Base-by-base conservation (phyloP, 768 basidiomycete genomes). In the Leccinum boreale region DNA sequence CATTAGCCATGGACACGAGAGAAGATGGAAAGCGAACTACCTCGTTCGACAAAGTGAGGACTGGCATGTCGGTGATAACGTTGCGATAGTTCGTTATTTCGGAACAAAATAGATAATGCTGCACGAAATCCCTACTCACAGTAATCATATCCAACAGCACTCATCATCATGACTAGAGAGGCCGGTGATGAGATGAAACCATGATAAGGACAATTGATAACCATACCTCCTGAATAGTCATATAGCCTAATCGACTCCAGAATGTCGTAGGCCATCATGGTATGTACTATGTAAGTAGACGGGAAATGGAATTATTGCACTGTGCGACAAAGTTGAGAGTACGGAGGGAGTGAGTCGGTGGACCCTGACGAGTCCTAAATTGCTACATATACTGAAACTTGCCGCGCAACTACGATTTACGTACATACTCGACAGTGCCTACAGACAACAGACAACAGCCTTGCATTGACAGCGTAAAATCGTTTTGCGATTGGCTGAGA, bases 41-140 rank as follows among this genome's bases (percentile, higher is more conserved):
- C 52, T 65, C 63, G 45, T 49, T 50, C 14, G 59, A 36, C 24
- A 65, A 46, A 21, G 55, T 64, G 36, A 64, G 63, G 29, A 58
- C 63, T 64, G 31, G 8, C 17, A 5, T 17, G 23, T 12, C 5
- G 47, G 47, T 9, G n/a, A 23, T 2, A 17, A 15, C 19, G 10
- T 11, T 15, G 2, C 3, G 19, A 10, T 26, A 15, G 10, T 28
- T 15, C 21, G 21, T 46, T 46, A 50, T 7, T 50, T 14, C 9
- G 35, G 29, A 51, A n/a, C 14, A 5, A 51, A 21, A 35, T 24
- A 14, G 5, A 45, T 19, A 11, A 44, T 44, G 3, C 23, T 14
- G 35, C 17, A 51, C 3, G 3, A 31, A 11, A n/a, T 17, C 10
- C 36, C 3, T 11, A 23, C 62, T 63, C 23, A 57, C 62, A 0